Conservation (phyloP, 2,329 filamentous ascomycete genomes). For the Diaporthe citri region DNA sequence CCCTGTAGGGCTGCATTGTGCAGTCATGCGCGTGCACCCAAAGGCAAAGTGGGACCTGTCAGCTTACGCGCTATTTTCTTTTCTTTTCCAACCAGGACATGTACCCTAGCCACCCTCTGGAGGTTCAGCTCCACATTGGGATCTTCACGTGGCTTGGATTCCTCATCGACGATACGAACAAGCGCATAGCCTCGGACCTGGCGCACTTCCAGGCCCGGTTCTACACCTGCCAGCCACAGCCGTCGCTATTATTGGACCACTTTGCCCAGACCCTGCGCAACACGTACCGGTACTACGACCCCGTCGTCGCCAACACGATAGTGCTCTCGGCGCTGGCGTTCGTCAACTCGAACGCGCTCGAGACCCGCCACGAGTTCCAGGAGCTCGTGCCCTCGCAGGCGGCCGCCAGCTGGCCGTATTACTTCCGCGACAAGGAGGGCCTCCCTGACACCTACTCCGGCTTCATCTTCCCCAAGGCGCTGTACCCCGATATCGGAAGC, state of each 20-base stretch:
- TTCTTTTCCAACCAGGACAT: slow-evolving; percentile 37
- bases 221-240: slow-evolving; percentile 42
- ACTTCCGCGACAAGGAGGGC: slow-evolving; percentile 47
- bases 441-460: slow-evolving; percentile 46
- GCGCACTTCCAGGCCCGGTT: slow-evolving; percentile 46
- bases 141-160: slow-evolving; percentile 49
- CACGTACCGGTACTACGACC: slow-evolving; percentile 44
- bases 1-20: slow-evolving; percentile 27
- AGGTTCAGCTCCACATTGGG: slow-evolving; percentile 49
- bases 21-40: not conserved
- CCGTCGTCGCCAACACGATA: slow-evolving; percentile 47
- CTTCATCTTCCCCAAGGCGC: slow-evolving; percentile 46
- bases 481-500: slow-evolving; percentile 45
- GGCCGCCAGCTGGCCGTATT: slow-evolving; percentile 45
- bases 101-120: slow-evolving; percentile 41
- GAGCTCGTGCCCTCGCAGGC: slow-evolving; percentile 41
- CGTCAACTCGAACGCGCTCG: slow-evolving; percentile 46
- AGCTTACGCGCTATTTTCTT: slow-evolving; percentile 12
- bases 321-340: slow-evolving; percentile 47
- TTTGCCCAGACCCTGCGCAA: slow-evolving; percentile 44
- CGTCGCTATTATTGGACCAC: slow-evolving; percentile 41
- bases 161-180: slow-evolving; percentile 48
- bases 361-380: slow-evolving; percentile 42
- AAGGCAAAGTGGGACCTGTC: not conserved
- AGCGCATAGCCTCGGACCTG: slow-evolving; percentile 40